phyloP scores from a whole-genome alignment of 2,329 filamentous ascomycete genomes.

The Aureobasidium sp. region DNA sequence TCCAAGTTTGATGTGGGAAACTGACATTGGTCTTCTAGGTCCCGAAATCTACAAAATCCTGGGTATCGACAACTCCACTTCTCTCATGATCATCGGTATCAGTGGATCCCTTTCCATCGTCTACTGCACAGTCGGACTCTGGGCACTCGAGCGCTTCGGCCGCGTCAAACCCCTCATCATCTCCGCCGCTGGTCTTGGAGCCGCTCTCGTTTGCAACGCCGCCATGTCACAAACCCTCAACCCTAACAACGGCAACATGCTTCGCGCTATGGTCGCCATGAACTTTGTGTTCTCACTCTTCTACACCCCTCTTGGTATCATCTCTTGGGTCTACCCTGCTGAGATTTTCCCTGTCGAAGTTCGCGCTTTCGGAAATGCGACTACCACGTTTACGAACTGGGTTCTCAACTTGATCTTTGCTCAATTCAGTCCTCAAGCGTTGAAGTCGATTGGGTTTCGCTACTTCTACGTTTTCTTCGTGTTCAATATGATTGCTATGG shows the following conservation, averaged over 20 bases:
- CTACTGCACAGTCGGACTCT: slow-evolving; percentile 28
- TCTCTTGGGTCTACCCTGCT: slow-evolving; percentile 53
- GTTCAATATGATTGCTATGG: slow-evolving; percentile 52
- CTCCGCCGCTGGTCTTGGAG: slow-evolving; percentile 48
- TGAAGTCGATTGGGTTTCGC: slow-evolving; percentile 47
- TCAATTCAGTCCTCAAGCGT: slow-evolving; percentile 49
- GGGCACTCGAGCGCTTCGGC: slow-evolving; percentile 47
- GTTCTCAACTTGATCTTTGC: slow-evolving; percentile 53
- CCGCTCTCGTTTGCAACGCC: slow-evolving; percentile 44
- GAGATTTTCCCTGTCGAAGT: slow-evolving; percentile 49
- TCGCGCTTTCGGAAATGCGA: slow-evolving; percentile 26
- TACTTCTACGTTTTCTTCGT: slow-evolving; percentile 59
- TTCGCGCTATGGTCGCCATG: slow-evolving; percentile 52
- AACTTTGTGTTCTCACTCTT: slow-evolving; percentile 54
- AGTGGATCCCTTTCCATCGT: slow-evolving; percentile 27
- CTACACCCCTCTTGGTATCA: slow-evolving; percentile 49
- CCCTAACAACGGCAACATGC: slow-evolving; percentile 37
- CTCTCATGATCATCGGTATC: slow-evolving; percentile 28
- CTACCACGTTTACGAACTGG: slow-evolving; percentile 54
- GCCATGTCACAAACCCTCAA: slow-evolving; percentile 44
- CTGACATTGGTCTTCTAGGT: too few species aligned
- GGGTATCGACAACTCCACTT: slow-evolving; percentile 24
- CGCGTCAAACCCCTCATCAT: slow-evolving; percentile 55
- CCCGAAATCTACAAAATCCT: slow-evolving; percentile 27
- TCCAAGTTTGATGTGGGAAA: too few species aligned